Evolutionary conservation across 2,329 filamentous ascomycete genomes (phyloP).

Genomic region (Pseudogymnoascus pannorum): DNA sequence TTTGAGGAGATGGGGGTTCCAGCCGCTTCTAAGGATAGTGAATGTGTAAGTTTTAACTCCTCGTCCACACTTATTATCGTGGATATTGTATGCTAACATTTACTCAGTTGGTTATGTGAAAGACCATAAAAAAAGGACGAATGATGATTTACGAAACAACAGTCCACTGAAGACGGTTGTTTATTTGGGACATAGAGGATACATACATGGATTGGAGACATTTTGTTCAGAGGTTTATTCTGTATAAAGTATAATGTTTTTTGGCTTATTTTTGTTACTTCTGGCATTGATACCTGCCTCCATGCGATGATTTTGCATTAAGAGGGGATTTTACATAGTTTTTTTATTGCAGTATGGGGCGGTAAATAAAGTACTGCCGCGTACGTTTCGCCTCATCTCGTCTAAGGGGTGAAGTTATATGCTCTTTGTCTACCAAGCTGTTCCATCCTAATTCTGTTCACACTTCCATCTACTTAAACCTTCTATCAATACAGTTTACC

Average conservation of each 20-base stretch:
- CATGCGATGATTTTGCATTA: background rate
- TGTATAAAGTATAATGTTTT: background rate
- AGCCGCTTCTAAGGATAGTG: conserved; percentile 70
- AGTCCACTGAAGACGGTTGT: background rate
- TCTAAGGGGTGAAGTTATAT: background rate
- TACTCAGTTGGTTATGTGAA: conserved; percentile 26
- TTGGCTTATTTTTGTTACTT: background rate
- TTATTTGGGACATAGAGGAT: background rate
- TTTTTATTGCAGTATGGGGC: background rate
- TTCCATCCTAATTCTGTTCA: background rate
- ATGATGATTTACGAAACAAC: conserved; percentile 1
- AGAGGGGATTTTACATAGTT: background rate
- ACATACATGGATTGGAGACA: background rate
- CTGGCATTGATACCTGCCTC: background rate
- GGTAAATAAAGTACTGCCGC: background rate
- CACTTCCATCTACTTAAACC: background rate
- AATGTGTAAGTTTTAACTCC: conserved; percentile 59
- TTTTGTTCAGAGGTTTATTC: conserved; percentile 4
- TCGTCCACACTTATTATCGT: too few relatives aligned
- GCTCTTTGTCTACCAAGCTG: background rate
- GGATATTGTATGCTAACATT: conserved; percentile 9
- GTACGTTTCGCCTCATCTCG: background rate
- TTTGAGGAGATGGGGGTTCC: conserved; percentile 99
- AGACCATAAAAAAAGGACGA: conserved; percentile 1
- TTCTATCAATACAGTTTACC: background rate